A percentile compares a stretch with the other conserved stretches of the same genome.
Evolutionary conservation across 352 stramenopile genomes (phyloP).

Genomic region (Phytophthora aleatoria): DNA sequence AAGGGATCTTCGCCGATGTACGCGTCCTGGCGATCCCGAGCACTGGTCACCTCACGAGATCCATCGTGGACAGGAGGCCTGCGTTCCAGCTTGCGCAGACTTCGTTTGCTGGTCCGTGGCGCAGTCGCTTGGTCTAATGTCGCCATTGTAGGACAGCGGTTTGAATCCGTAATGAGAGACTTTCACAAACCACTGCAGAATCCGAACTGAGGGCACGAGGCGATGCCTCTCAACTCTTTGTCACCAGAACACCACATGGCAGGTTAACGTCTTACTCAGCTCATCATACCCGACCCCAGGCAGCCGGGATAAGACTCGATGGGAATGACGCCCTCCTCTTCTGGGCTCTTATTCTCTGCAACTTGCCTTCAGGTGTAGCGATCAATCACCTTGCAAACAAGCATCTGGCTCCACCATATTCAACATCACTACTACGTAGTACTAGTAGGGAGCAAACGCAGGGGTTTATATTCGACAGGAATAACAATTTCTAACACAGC

Average conservation of each 20-base stretch:
- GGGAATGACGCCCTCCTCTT: background rate
- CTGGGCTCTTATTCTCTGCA: background rate
- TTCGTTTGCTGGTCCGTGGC: slow-evolving; percentile 1
- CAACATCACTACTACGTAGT: background rate
- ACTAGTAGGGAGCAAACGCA: slow-evolving; percentile 3
- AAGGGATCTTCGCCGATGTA: slow-evolving; percentile 61
- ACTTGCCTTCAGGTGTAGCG: no score
- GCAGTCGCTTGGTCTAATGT: slow-evolving; percentile 5
- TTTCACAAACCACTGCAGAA: slow-evolving; percentile 21
- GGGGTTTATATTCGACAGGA: slow-evolving; percentile 25
- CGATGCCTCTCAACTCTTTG: background rate
- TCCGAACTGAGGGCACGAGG: slow-evolving; percentile 18
- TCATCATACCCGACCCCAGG: background rate
- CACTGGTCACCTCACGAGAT: background rate
- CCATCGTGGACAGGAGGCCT: slow-evolving; percentile 12
- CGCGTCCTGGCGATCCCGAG: slow-evolving; percentile 1
- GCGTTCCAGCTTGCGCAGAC: slow-evolving; percentile 4
- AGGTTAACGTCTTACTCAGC: slow-evolving; percentile 2
- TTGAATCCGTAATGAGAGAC: background rate
- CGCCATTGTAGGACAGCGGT: slow-evolving; percentile 5
- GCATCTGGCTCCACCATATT: no score
- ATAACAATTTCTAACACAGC: slow-evolving; percentile 36
- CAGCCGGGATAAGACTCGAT: slow-evolving; percentile 23
- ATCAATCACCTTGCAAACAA: slow-evolving; percentile 1
- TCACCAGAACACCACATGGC: slow-evolving; percentile 10